Percentiles rank a stretch among this genome's conserved stretches.
Conservation (phyloP, 1,284 basidiomycete species). For the Puccinia coronata region DNA sequence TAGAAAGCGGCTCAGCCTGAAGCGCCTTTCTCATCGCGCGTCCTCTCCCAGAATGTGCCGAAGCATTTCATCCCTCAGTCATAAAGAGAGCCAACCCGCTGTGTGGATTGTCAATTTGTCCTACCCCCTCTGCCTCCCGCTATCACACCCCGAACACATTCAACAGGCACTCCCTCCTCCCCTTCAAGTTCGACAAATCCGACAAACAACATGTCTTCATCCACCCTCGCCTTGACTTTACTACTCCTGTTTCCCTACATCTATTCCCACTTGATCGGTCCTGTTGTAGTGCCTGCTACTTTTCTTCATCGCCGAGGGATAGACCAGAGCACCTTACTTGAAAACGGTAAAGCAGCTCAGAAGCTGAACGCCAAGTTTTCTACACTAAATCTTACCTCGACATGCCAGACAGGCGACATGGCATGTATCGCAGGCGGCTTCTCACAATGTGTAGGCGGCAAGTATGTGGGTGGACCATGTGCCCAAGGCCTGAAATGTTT, state of each 20-base stretch:
- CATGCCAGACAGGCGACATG: slow-evolving; percentile 41
- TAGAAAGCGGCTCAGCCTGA: too few relatives aligned
- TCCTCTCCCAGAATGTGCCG: too few relatives aligned
- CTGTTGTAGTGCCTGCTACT: background rate
- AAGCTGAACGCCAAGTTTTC: slow-evolving; percentile 43
- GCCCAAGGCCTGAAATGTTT: slow-evolving; percentile 34
- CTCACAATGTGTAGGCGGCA: slow-evolving; percentile 40
- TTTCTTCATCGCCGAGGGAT: slow-evolving; percentile 4
- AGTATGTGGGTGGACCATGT: slow-evolving; percentile 33
- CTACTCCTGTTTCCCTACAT: background rate
- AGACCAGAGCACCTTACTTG: slow-evolving; percentile 23
- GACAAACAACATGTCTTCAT: background rate
- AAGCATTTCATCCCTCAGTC: too few relatives aligned
- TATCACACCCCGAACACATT: too few relatives aligned
- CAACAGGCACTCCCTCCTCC: too few relatives aligned
- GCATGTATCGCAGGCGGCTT: slow-evolving; percentile 43
- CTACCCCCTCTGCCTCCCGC: too few relatives aligned
- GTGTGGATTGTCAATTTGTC: too few relatives aligned
- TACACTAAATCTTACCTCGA: background rate
- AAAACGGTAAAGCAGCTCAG: slow-evolving; percentile 43
- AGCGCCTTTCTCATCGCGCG: too few relatives aligned
- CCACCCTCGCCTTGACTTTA: background rate
- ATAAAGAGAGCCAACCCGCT: too few relatives aligned
- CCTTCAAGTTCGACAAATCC: background rate
- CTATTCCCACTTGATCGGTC: background rate